Conservation (phyloP, 495 filamentous ascomycete species). For the Neurospora terricola region DNA sequence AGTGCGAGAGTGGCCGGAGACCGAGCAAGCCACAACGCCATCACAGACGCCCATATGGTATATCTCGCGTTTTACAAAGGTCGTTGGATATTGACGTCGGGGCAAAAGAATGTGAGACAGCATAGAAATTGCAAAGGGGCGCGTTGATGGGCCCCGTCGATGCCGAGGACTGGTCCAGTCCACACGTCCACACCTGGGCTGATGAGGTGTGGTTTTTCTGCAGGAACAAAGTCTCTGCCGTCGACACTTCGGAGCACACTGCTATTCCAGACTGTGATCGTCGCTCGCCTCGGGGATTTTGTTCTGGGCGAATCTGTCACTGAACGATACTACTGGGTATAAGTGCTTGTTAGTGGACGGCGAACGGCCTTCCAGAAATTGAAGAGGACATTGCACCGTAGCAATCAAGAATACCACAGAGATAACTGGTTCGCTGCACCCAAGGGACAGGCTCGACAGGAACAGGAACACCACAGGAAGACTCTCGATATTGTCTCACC, state of each 20-base stretch:
- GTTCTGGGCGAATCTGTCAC: background rate
- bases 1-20: background rate
- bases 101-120: background rate
- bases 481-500: background rate
- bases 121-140: background rate
- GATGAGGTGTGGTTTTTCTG: background rate
- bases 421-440: background rate
- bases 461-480: background rate
- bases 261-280: background rate
- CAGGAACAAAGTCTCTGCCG: background rate
- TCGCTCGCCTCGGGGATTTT: background rate
- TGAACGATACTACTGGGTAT: background rate
- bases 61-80: background rate
- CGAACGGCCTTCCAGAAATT: background rate
- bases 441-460: background rate
- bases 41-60: background rate
- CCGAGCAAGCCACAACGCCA: background rate
- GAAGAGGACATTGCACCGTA: background rate
- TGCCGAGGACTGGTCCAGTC: background rate
- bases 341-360: background rate
- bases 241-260: background rate
- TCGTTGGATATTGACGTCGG: background rate
- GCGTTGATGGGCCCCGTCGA: background rate
- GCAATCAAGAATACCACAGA: background rate
- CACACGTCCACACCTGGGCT: background rate